Conservation (phyloP, 164 flowering plant genomes). For the Chloranthus sessilifolius region DNA sequence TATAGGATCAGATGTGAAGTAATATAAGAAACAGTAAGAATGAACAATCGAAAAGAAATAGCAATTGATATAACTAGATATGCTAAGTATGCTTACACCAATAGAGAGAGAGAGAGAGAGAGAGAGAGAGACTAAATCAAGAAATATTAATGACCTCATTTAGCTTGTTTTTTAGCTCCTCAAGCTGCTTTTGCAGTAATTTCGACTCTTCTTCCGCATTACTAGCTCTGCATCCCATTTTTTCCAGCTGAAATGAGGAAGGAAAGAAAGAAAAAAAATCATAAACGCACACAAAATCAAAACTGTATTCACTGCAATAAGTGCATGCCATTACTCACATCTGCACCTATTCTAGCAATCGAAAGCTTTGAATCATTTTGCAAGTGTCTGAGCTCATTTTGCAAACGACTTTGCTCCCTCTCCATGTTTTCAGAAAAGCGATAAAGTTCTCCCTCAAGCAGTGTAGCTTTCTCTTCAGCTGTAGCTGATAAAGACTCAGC, state of each 20-base stretch:
- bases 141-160: slow-evolving; percentile 71
- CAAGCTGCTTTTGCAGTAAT: slow-evolving; percentile 56
- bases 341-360: slow-evolving; percentile 56
- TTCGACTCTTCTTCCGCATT: slow-evolving; percentile 75
- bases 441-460: slow-evolving; percentile 46
- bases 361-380: slow-evolving; percentile 64
- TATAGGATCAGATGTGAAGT: too few species aligned
- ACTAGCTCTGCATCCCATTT: slow-evolving; percentile 66
- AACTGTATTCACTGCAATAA: neutral
- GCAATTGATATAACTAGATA: too few species aligned
- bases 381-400: slow-evolving; percentile 47
- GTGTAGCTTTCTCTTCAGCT: slow-evolving; percentile 57
- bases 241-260: slow-evolving; percentile 58
- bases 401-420: slow-evolving; percentile 56
- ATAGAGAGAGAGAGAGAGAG: too few species aligned
- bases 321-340: slow-evolving; percentile 45
- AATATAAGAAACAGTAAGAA: too few species aligned
- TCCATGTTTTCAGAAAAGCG: slow-evolving; percentile 48
- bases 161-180: slow-evolving; percentile 44
- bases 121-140: too few species aligned
- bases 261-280: neutral
- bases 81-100: too few species aligned
- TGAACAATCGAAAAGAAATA: too few species aligned
- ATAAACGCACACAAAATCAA: neutral
- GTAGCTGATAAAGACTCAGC: slow-evolving; percentile 62